phyloP scores from a whole-genome alignment of 2,329 filamentous ascomycete genomes.

The Phyllosticta citrichinensis region DNA sequence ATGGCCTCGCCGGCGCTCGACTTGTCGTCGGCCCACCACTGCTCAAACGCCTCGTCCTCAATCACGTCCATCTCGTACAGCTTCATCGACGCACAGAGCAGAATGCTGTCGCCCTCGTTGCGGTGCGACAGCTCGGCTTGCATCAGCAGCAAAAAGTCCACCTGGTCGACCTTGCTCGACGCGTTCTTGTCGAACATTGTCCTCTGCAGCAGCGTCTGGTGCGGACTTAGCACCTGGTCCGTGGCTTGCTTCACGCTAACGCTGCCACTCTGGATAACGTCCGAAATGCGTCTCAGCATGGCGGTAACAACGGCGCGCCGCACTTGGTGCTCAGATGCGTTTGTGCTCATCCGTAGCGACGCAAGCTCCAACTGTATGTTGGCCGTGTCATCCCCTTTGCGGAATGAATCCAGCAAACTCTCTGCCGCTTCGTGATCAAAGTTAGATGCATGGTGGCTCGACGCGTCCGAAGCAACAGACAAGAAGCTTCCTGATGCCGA shows the following conservation, averaged over 20 bases:
- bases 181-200: conserved; percentile 48
- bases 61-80: conserved; percentile 76
- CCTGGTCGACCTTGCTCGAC: conserved; percentile 55
- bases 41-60: conserved; percentile 78
- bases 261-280: conserved; percentile 48
- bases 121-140: conserved; percentile 67
- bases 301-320: conserved; percentile 76
- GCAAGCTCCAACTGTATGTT: conserved; percentile 93
- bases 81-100: conserved; percentile 72
- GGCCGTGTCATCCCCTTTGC: conserved; percentile 59
- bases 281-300: conserved; percentile 70
- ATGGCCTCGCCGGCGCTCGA: conserved; percentile 59
- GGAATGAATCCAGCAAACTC: conserved; percentile 77
- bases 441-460: conserved; percentile 40
- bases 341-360: conserved; percentile 79
- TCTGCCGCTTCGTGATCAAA: conserved; percentile 84
- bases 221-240: conserved; percentile 32
- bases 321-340: conserved; percentile 83
- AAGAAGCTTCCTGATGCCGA: conserved; percentile 62
- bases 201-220: conserved; percentile 51
- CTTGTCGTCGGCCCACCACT: conserved; percentile 76
- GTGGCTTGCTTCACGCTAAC: conserved; percentile 28
- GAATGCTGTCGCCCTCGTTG: conserved; percentile 54
- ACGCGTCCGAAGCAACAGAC: conserved; percentile 53
- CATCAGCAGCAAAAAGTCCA: conserved; percentile 72